A percentile compares a stretch with the other conserved stretches of the same genome.
phyloP scores from a whole-genome alignment of 1,284 basidiomycete species.

The Taiwanofungus camphoratus region DNA sequence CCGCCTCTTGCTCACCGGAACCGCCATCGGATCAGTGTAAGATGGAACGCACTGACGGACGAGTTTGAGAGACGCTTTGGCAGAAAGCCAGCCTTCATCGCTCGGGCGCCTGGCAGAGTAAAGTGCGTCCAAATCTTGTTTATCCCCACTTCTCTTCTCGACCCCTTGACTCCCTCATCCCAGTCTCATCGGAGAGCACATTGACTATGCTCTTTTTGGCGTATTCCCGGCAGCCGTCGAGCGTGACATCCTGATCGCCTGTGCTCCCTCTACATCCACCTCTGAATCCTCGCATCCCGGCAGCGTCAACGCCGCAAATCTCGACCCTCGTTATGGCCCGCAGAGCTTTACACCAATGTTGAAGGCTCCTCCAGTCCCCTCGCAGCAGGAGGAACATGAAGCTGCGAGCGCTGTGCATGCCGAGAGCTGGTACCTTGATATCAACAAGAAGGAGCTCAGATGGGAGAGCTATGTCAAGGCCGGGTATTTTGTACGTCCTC shows the following conservation, averaged over 20 bases:
- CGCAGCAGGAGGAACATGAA: constrained; percentile 21
- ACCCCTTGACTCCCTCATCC: neutral
- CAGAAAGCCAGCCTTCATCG: constrained; percentile 61
- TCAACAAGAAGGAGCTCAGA: constrained; percentile 61
- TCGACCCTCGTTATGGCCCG: constrained; percentile 52
- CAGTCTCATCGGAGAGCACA: constrained; percentile 67
- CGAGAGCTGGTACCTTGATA: constrained; percentile 66
- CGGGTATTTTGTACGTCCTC: constrained; percentile 58
- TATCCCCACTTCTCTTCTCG: constrained; percentile 1
- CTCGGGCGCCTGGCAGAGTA: constrained; percentile 80
- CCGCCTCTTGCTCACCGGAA: neutral
- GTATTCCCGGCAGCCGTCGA: constrained; percentile 84
- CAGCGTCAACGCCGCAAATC: constrained; percentile 61
- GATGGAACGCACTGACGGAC: constrained; percentile 61
- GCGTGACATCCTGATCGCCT: constrained; percentile 80
- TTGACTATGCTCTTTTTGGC: constrained; percentile 79
- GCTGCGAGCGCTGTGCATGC: constrained; percentile 36
- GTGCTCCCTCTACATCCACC: constrained; percentile 42
- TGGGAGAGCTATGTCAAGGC: constrained; percentile 90
- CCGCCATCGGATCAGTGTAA: constrained; percentile 30
- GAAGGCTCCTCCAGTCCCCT: constrained; percentile 19
- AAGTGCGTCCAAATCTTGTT: constrained; percentile 40
- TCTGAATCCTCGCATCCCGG: constrained; percentile 16
- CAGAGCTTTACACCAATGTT: constrained; percentile 50
- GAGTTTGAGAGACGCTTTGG: constrained; percentile 67